phyloP scores from a whole-genome alignment of 495 filamentous ascomycete species.

The Hypoxylon trugodes region DNA sequence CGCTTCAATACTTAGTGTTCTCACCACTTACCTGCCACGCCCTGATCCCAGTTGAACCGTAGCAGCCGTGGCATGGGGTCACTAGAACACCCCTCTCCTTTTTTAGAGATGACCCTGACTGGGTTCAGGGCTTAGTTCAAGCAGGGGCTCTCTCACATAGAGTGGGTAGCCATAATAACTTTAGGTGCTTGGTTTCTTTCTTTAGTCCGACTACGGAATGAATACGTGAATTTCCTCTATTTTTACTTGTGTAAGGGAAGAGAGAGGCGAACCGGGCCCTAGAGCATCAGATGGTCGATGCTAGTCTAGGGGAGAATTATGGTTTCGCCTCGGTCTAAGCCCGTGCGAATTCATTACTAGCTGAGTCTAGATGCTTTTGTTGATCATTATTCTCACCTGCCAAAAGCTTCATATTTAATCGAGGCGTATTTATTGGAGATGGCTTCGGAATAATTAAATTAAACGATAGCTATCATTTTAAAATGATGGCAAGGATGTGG shows the following conservation, averaged over 20 bases:
- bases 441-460: constrained; percentile 15
- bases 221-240: too few relatives aligned
- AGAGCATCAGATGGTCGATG: too few relatives aligned
- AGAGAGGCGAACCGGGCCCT: too few relatives aligned
- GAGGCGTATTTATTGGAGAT: constrained; percentile 5
- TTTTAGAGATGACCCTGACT: background rate
- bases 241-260: too few relatives aligned
- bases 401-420: constrained; percentile 4
- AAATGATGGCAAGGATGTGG: constrained; percentile 14
- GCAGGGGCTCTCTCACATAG: background rate
- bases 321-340: constrained; percentile 8
- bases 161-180: background rate
- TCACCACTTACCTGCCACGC: constrained; percentile 15
- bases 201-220: too few relatives aligned
- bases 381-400: constrained; percentile 15
- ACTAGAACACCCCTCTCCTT: constrained; percentile 3
- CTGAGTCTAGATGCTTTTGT: background rate
- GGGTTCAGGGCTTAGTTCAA: background rate
- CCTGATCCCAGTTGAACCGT: constrained; percentile 7
- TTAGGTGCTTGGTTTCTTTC: background rate
- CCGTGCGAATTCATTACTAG: background rate
- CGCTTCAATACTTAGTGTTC: constrained; percentile 4
- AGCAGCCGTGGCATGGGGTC: background rate
- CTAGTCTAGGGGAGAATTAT: background rate
- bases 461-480: background rate